Percentiles rank a stretch among this genome's conserved stretches.
Conservation (phyloP, 805 yeast species). For the Ogataea methylovora region DNA sequence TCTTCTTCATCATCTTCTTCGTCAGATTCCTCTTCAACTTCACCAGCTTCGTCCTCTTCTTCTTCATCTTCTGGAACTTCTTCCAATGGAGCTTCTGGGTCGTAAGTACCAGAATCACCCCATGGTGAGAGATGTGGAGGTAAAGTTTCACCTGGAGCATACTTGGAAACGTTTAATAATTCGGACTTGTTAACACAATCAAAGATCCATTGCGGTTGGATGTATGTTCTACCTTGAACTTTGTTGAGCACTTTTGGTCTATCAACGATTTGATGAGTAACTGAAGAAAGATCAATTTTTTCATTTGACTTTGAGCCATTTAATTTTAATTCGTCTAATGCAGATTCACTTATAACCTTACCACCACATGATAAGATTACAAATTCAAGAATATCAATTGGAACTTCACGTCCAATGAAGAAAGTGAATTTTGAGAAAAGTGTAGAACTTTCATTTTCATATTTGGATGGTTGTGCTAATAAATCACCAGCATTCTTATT, state of each 20-base stretch:
- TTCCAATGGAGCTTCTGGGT: constrained; percentile 57
- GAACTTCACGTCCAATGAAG: constrained; percentile 91
- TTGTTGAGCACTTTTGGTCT: constrained; percentile 74
- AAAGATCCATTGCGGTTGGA: constrained; percentile 98
- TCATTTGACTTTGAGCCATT: constrained; percentile 37
- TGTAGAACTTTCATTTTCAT: constrained; percentile 50
- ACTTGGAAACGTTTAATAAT: constrained; percentile 68
- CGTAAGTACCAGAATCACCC: constrained; percentile 92
- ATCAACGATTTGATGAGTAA: constrained; percentile 93
- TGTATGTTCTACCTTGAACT: constrained; percentile 85
- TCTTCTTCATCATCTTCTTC: constrained; percentile 48
- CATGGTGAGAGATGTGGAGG: constrained; percentile 99
- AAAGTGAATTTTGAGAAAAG: constrained; percentile 73
- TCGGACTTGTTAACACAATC: constrained; percentile 78
- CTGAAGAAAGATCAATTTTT: constrained; percentile 52
- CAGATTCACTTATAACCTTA: constrained; percentile 73
- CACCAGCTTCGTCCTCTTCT: constrained; percentile 38
- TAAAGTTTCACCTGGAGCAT: constrained; percentile 89
- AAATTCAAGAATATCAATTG: constrained; percentile 85
- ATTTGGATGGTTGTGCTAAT: constrained; percentile 63
- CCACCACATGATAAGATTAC: constrained; percentile 85
- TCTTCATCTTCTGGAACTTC: constrained; percentile 34
- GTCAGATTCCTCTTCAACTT: constrained; percentile 41
- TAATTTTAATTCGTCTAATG: constrained; percentile 62
- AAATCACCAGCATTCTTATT: constrained; percentile 61